These are phyloP conservation scores for Xylariomycetidae sp. DNA, from an alignment of 2,329 filamentous ascomycete genomes.

Conservation along the genomic window DNA sequence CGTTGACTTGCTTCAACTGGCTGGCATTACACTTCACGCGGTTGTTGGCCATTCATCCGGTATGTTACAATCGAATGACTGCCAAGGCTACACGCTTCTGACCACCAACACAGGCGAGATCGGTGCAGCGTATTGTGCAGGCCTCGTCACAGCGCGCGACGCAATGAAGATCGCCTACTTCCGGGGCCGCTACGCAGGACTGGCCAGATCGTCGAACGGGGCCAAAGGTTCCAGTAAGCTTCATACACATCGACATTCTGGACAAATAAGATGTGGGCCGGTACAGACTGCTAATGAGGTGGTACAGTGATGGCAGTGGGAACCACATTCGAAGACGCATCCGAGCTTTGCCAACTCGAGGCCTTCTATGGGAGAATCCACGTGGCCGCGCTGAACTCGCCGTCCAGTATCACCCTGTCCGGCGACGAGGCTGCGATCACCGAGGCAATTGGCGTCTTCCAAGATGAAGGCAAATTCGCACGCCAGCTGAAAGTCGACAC, in stretches of 20 bases:
- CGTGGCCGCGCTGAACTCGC: conserved; percentile 15
- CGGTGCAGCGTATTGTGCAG: conserved; percentile 33
- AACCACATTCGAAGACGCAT: conserved; percentile 2
- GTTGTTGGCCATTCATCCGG: conserved; percentile 34
- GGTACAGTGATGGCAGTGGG: conserved; percentile 31
- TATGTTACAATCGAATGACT: too few species aligned
- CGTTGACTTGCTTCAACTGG: conserved; percentile 28
- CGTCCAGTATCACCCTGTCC: conserved; percentile 17
- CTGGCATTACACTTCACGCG: conserved; percentile 16
- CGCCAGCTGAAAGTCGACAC: conserved; percentile 15
- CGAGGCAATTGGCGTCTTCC: conserved; percentile 7
- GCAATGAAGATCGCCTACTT: conserved; percentile 31
- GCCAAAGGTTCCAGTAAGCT: too few species aligned
- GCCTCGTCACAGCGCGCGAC: conserved; percentile 21
- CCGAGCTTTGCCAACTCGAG: neutral
- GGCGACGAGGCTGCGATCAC: conserved; percentile 15
- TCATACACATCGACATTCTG: too few species aligned
- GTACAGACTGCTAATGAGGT: too few species aligned
- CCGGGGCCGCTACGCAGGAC: conserved; percentile 23
- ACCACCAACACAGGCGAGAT: too few species aligned
- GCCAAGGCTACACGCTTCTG: too few species aligned
- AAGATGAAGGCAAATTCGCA: conserved; percentile 13
- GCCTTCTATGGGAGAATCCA: neutral
- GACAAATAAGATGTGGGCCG: too few species aligned
- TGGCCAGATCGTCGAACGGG: conserved; percentile 11